Evolutionary conservation across 768 basidiomycete species (phyloP).

Genomic region (Asterophora lycoperdoides): DNA sequence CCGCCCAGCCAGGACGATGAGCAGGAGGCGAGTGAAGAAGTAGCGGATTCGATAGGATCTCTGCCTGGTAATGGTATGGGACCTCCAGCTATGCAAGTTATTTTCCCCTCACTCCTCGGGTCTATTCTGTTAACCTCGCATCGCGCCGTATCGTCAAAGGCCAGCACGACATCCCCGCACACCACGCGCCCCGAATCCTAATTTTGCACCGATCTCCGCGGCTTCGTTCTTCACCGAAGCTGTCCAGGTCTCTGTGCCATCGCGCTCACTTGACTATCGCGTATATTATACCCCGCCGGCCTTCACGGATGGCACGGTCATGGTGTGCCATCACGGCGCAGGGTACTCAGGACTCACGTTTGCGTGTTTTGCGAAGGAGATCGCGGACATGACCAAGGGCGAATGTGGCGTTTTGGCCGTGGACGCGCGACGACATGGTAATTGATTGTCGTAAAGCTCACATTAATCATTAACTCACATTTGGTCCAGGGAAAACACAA

Average conservation of each 20-base stretch:
- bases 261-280: slow-evolving; percentile 61
- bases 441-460: slow-evolving; percentile 16
- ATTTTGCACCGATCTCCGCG: slow-evolving; percentile 76
- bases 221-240: slow-evolving; percentile 75
- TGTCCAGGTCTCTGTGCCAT: slow-evolving; percentile 64
- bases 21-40: slow-evolving; percentile 54
- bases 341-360: slow-evolving; percentile 90
- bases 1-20: slow-evolving; percentile 30
- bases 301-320: slow-evolving; percentile 52
- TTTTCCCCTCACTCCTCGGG: slow-evolving; percentile 9
- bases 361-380: slow-evolving; percentile 84
- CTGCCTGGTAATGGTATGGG: slow-evolving; percentile 58
- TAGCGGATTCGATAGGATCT: slow-evolving; percentile 52
- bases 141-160: slow-evolving; percentile 27
- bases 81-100: slow-evolving; percentile 58
- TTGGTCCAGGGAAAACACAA: slow-evolving; percentile 58
- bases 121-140: slow-evolving; percentile 14
- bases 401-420: slow-evolving; percentile 79
- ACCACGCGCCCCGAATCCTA: slow-evolving; percentile 48
- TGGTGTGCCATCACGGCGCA: slow-evolving; percentile 94
- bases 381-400: slow-evolving; percentile 53
- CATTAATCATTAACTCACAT: too few relatives aligned
- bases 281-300: slow-evolving; percentile 81
- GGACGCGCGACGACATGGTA: slow-evolving; percentile 89
- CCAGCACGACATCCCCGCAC: slow-evolving; percentile 25